These are phyloP conservation scores for Aspergillus neotritici DNA, from an alignment of 2,329 filamentous ascomycete genomes.

Conservation along the genomic window DNA sequence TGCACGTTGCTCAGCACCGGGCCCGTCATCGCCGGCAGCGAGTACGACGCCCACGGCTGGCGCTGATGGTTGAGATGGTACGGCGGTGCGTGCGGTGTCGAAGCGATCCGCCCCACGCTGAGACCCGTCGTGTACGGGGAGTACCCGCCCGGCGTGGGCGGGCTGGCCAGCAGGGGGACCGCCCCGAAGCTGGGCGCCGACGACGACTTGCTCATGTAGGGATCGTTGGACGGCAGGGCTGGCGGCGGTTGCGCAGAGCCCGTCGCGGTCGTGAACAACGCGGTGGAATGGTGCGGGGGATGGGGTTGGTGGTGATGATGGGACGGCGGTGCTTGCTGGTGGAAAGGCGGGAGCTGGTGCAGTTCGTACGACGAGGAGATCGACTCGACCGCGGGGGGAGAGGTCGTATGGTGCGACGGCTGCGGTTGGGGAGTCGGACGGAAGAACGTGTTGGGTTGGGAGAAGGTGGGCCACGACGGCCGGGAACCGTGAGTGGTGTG, in stretches of 20 bases:
- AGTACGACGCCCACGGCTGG: slow-evolving; percentile 48
- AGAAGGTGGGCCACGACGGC: slow-evolving; percentile 58
- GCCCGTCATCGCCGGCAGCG: slow-evolving; percentile 58
- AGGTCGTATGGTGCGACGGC: slow-evolving; percentile 42
- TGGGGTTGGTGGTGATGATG: slow-evolving; percentile 12
- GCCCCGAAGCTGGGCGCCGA: slow-evolving; percentile 42
- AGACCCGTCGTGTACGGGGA: slow-evolving; percentile 34
- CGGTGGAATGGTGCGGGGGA: slow-evolving; percentile 40
- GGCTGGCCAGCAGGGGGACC: slow-evolving; percentile 45
- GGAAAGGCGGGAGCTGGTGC: slow-evolving; percentile 58
- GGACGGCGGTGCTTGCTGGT: slow-evolving; percentile 51
- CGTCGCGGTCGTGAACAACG: slow-evolving; percentile 43
- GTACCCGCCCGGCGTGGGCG: slow-evolving; percentile 41
- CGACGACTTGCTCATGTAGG: slow-evolving; percentile 49
- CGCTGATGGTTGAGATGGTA: slow-evolving; percentile 34
- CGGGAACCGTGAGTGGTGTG: slow-evolving; percentile 47
- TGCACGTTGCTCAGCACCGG: slow-evolving; percentile 73
- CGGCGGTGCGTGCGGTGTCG: slow-evolving; percentile 18
- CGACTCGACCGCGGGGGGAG: slow-evolving; percentile 57
- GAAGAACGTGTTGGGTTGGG: slow-evolving; percentile 37
- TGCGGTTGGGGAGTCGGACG: slow-evolving; percentile 50
- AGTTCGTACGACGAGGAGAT: slow-evolving; percentile 65
- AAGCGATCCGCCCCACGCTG: slow-evolving; percentile 42
- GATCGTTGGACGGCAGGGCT: slow-evolving; percentile 55
- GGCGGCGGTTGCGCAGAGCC: slow-evolving; percentile 39